A percentile compares a stretch with the other conserved stretches of the same genome.
Conservation (phyloP, 2,329 filamentous ascomycete species). For the Alternaria dauci region DNA sequence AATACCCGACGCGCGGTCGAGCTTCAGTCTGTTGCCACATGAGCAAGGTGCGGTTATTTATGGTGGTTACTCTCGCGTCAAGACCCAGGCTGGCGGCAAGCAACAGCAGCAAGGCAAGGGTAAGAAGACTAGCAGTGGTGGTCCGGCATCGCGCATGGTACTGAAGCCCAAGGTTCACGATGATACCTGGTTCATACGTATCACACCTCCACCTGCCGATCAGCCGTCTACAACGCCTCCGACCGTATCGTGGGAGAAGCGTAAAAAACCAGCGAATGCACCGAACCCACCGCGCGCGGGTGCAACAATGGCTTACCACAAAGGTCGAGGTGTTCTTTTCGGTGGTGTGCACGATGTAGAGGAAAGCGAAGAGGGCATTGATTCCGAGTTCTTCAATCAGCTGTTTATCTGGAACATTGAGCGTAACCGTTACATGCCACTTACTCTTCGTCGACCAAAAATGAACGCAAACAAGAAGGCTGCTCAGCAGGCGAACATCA, state of each 20-base stretch:
- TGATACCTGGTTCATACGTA: slow-evolving; percentile 91
- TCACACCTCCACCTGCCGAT: slow-evolving; percentile 75
- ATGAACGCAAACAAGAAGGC: slow-evolving; percentile 69
- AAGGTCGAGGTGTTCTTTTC: slow-evolving; percentile 90
- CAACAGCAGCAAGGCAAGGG: slow-evolving; percentile 61
- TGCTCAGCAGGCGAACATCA: slow-evolving; percentile 46
- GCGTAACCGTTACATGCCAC: slow-evolving; percentile 90
- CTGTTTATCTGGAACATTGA: slow-evolving; percentile 95
- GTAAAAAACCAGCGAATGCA: slow-evolving; percentile 90
- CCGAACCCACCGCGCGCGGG: slow-evolving; percentile 86
- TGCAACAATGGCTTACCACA: slow-evolving; percentile 92
- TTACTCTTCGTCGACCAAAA: slow-evolving; percentile 78
- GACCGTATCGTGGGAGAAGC: slow-evolving; percentile 85
- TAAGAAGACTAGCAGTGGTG: slow-evolving; percentile 60
- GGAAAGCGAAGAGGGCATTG: slow-evolving; percentile 90
- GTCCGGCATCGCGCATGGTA: slow-evolving; percentile 72
- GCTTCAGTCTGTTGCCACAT: slow-evolving; percentile 90
- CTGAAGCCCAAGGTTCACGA: slow-evolving; percentile 90
- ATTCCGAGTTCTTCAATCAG: slow-evolving; percentile 95
- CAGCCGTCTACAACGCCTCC: slow-evolving; percentile 72
- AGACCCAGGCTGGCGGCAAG: slow-evolving; percentile 67
- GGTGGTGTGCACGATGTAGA: slow-evolving; percentile 95
- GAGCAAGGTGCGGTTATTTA: slow-evolving; percentile 89
- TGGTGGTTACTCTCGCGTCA: slow-evolving; percentile 92
- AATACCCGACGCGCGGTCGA: slow-evolving; percentile 89